Base-by-base conservation (phyloP, 169 alveolate genomes). In the Cryptosporidium meleagridis region DNA sequence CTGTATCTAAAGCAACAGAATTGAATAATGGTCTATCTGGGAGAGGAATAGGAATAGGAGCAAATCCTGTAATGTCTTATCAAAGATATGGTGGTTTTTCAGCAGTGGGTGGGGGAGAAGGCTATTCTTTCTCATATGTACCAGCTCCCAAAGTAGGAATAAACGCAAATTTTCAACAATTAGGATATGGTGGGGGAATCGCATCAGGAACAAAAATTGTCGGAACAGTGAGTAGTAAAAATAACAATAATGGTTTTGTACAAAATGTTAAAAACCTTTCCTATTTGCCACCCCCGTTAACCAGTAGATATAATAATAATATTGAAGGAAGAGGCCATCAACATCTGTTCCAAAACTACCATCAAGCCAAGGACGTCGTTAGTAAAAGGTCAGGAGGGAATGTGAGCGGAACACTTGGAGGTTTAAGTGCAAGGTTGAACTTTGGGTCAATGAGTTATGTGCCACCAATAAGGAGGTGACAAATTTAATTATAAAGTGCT, bases 391-490 rank as follows among this genome's bases (percentile, higher is more conserved):
- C 45, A 39, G 10, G 12, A 39, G 71, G 52, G 14, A 48, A 48
- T 9, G 52, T 9, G 1, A 65, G 23, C 5, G 51, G 35, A 31
- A 31, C 35, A 31, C 4, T 31, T 0, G 35, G 53, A 9, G 72
- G 72, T 12, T 51, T 14, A 5, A 65, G 48, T n/a, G 23, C 72
- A 37, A 29, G 51, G 14, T 5, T 37, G 14, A 29, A 10, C 16
- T 53, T 21, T n/a, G 53, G 62, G 5, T 45, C 85, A 26, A 1
- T 72, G 62, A 80, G 89, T 65, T 80, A 80, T 51, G 75, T 80
- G 35, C 89, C 89, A 12, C 48, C 39, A 16, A 3, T 18, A 26
- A 48, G 31, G 16, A 52, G 39, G 55, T 52, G 5, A 5, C 37
- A 21, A 23, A 21, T 10, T 31, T 35, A 9, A 59, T 10, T 44